Base-by-base conservation (phyloP, 140 eudicot genomes). In the Senecio squalidus region DNA sequence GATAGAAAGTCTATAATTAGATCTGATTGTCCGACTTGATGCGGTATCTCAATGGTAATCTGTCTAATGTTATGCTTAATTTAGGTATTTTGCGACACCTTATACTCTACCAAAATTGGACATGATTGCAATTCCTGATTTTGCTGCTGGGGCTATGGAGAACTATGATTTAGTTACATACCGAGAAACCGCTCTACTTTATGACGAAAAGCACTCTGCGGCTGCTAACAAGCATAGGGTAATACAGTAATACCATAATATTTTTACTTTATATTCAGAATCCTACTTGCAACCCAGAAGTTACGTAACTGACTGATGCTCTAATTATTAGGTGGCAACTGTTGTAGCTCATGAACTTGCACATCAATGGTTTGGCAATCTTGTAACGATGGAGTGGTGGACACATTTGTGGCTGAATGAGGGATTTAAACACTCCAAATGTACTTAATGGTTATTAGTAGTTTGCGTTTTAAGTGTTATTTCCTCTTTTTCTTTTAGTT, bases 301-400 rank as follows among this genome's bases (percentile, higher is more conserved):
- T 21, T 38, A 62, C 27, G 26, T 30, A 22, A 56, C 17, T 10
- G 20, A 38, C n/a, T n/a, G n/a, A n/a, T n/a, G n/a, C n/a, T n/a
- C n/a, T n/a, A n/a, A n/a, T n/a, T n/a, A n/a, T n/a, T n/a, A 92
- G 99, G 96, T 87, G 66, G 95, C 99, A 54, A 77, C 82, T 65
- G 94, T 84, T 62, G 99, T 92, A 38, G 95, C 96, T 58, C 99
- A 92, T 80, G 99, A 92, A 74, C 88, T 92, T 63, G 99, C 96
- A 29, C 99, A 92, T 60, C 96, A 92, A 70, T 92, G 99, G 99
- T 92, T 92, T 73, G 99, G 99, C 43, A 92, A 92, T 79, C 96
- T 92, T 62, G 99, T 92, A 28, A 92, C 99, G 0, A 92, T 92
- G 99, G 99, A 92, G 61, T 92, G 99, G 99, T 92, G 99, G 99